Evolutionary conservation across 1,139 yeast species (phyloP), one percentile per base, ranked within the genome.

Genomic region (Wickerhamiella pararugosa): DNA sequence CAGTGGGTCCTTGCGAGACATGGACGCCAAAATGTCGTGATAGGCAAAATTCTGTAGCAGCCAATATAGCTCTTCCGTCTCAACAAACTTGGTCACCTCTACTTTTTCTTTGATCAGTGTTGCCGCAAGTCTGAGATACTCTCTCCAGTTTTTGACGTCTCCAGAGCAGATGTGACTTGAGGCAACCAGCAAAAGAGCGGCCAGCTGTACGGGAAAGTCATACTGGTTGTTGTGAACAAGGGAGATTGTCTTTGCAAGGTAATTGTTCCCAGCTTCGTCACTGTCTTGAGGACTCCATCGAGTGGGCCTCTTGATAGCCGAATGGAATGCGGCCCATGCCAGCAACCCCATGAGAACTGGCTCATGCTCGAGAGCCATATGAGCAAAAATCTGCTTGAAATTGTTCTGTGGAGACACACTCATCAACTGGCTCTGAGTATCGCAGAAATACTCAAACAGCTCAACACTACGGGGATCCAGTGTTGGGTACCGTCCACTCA

Each of bases 41-140:
- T 81, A 82, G 1, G 86, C 84, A 60, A 79, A 82, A 57, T 78
- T 80, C n/a, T 84, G 73, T 26, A 79, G 74, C 43, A 82, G 64
- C 81, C 90, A 82, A 47, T 77, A 75, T 47, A 74, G 74, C 46
- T 72, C 75, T 49, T 72, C 74, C 55, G 73, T 73, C 39, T 64
- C 65, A 45, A 69, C 69, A 49, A 73, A 69, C 40, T 52, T 60
- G 41, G 53, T 56, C 36, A 75, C 62, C 0, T 84, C 86, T 9
- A 84, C 86, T 49, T 73, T 68, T 35, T 64, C 57, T 42, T 64
- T 61, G 28, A 79, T 66, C 10, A 79, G 62, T 43, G 69, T 69
- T 44, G 79, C 75, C 1, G 82, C 82, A 68, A 76, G 71, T 36
- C 67, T 66, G 46, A 79, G 60, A 51, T 75, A 73, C 7, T 70